A percentile compares a stretch with the other conserved stretches of the same genome.
Evolutionary conservation across 768 basidiomycete species (phyloP).

Genomic region (Mycena polygramma): DNA sequence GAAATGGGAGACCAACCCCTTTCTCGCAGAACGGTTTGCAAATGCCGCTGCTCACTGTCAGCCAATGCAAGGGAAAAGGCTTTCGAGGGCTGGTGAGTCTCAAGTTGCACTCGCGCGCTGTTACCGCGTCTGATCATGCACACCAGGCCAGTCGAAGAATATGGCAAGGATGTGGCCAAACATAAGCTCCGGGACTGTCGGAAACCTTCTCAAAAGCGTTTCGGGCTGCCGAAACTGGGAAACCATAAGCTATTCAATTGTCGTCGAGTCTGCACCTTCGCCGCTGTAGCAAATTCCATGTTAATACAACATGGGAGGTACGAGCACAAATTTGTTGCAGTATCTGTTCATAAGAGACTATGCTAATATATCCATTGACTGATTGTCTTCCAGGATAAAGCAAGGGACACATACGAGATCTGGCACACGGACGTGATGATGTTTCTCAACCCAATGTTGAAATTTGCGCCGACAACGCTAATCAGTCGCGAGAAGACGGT

Average conservation of each 20-base stretch:
- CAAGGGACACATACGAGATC: constrained; percentile 15
- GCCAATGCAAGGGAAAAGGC: constrained; percentile 23
- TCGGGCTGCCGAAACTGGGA: constrained; percentile 10
- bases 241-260: constrained; percentile 13
- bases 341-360: too few species aligned
- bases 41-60: constrained; percentile 22
- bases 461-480: constrained; percentile 17
- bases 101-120: not conserved
- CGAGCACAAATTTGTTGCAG: too few species aligned
- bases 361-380: too few species aligned
- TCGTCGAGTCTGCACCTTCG: not conserved
- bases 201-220: constrained; percentile 13
- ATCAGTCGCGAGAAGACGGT: constrained; percentile 14
- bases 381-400: constrained; percentile 22
- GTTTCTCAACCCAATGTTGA: constrained; percentile 1
- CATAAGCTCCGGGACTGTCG: constrained; percentile 26
- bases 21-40: constrained; percentile 31
- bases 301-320: too few species aligned
- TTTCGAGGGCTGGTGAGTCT: constrained; percentile 28
- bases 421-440: constrained; percentile 20
- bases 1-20: constrained; percentile 23
- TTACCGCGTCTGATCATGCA: not conserved
- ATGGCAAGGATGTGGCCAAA: constrained; percentile 21
- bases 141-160: constrained; percentile 16
- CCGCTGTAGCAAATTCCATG: too few species aligned